These are phyloP conservation scores for Clathrospora elynae DNA, from an alignment of 2,329 filamentous ascomycete species.

Conservation along the genomic window DNA sequence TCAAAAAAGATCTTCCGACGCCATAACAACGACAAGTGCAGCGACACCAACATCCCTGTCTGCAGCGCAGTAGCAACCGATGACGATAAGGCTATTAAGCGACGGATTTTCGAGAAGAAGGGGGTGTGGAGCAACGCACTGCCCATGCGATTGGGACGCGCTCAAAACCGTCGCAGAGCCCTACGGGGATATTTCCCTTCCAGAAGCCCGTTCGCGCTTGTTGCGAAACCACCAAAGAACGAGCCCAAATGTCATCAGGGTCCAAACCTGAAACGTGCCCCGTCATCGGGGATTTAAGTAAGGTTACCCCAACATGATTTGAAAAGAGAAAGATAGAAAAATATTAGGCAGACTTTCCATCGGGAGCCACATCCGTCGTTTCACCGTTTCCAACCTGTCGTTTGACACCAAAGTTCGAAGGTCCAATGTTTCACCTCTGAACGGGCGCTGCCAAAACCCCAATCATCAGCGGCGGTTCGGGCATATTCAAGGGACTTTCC, in stretches of 20 bases:
- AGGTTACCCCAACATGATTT: too few relatives aligned
- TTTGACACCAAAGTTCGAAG: background rate
- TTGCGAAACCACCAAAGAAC: background rate
- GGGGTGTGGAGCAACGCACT: background rate
- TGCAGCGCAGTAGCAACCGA: too few relatives aligned
- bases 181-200: slow-evolving; percentile 7
- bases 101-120: background rate
- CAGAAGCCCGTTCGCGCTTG: slow-evolving; percentile 12
- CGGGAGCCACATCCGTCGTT: background rate
- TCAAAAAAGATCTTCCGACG: background rate
- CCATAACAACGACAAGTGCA: too few relatives aligned
- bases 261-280: background rate
- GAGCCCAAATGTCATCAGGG: background rate
- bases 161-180: slow-evolving; percentile 1
- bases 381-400: slow-evolving; percentile 1
- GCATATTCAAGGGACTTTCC: slow-evolving; percentile 3
- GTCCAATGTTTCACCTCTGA: slow-evolving; percentile 12
- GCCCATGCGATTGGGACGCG: too few relatives aligned
- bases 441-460: slow-evolving; percentile 7
- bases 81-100: background rate
- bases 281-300: too few relatives aligned
- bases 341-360: background rate
- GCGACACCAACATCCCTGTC: too few relatives aligned
- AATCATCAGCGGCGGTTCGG: slow-evolving; percentile 7
- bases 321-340: too few relatives aligned